Conservation (phyloP, 192 early-diverging fungal species). For the Podochytrium sp. region DNA sequence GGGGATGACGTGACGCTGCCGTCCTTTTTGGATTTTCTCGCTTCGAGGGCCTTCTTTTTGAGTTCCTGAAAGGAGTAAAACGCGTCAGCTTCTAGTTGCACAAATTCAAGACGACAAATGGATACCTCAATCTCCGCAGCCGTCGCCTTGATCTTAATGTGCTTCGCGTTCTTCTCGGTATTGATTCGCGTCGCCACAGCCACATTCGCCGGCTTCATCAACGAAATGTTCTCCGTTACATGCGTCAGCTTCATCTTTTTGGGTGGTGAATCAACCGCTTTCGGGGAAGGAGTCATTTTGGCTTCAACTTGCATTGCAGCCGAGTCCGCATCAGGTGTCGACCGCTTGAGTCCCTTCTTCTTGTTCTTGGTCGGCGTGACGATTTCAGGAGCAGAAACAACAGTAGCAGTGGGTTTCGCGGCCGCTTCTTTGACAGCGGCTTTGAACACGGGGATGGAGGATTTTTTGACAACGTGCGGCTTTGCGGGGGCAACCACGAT, state of each 20-base stretch:
- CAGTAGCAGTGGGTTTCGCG: not conserved
- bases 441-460: too few species aligned
- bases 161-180: slow-evolving; percentile 16
- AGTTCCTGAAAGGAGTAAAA: not conserved
- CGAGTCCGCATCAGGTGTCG: not conserved
- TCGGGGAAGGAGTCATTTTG: not conserved
- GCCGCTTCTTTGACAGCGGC: slow-evolving; percentile 26
- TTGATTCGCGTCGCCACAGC: slow-evolving; percentile 30
- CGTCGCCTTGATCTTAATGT: not conserved
- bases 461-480: too few species aligned
- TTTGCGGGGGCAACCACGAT: too few species aligned
- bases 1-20: not conserved
- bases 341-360: slow-evolving; percentile 10
- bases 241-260: not conserved
- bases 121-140: not conserved
- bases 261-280: not conserved
- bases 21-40: not conserved
- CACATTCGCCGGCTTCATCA: not conserved
- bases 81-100: not conserved
- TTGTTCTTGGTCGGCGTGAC: not conserved
- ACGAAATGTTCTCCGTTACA: not conserved
- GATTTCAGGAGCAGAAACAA: not conserved
- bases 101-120: not conserved
- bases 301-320: not conserved
- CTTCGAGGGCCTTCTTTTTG: not conserved